Percentiles rank a stretch among this genome's conserved stretches.
phyloP scores from a whole-genome alignment of 495 filamentous ascomycete species.

The Penicillium desertorum region DNA sequence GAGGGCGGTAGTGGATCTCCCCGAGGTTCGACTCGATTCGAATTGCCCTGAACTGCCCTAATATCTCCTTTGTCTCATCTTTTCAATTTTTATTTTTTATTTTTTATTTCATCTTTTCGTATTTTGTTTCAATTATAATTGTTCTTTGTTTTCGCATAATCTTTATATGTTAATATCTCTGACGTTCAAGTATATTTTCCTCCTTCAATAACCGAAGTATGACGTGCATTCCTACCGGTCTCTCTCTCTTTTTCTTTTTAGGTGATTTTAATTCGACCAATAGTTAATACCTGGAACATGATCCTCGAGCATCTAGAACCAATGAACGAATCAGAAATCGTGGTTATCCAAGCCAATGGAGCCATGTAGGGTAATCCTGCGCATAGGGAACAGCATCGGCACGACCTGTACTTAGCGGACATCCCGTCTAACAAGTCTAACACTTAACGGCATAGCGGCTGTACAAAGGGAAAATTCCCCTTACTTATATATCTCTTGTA shows the following conservation, averaged over 20 bases:
- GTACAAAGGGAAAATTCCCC: slow-evolving; percentile 14
- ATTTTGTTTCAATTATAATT: background rate
- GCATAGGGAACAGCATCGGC: slow-evolving; percentile 39
- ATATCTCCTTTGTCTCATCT: background rate
- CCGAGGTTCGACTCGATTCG: background rate
- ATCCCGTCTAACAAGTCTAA: slow-evolving; percentile 22
- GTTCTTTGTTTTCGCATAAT: background rate
- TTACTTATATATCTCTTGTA: slow-evolving; percentile 19
- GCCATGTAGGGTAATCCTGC: slow-evolving; percentile 39
- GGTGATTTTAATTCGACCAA: slow-evolving; percentile 2
- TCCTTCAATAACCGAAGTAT: slow-evolving; percentile 9
- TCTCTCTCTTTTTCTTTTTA: background rate
- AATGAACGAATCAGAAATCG: slow-evolving; percentile 9
- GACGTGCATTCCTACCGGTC: background rate
- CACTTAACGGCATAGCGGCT: slow-evolving; percentile 32
- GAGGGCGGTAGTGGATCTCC: background rate
- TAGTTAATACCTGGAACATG: background rate
- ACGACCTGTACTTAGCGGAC: slow-evolving; percentile 69
- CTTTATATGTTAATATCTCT: background rate
- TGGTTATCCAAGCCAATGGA: slow-evolving; percentile 3
- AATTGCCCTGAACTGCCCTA: background rate
- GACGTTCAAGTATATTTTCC: background rate
- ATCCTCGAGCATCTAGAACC: background rate
- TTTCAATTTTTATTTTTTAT: no score
- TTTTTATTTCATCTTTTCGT: background rate